Conservation (phyloP, 208 protist genomes). For the Strigomonas culicis region DNA sequence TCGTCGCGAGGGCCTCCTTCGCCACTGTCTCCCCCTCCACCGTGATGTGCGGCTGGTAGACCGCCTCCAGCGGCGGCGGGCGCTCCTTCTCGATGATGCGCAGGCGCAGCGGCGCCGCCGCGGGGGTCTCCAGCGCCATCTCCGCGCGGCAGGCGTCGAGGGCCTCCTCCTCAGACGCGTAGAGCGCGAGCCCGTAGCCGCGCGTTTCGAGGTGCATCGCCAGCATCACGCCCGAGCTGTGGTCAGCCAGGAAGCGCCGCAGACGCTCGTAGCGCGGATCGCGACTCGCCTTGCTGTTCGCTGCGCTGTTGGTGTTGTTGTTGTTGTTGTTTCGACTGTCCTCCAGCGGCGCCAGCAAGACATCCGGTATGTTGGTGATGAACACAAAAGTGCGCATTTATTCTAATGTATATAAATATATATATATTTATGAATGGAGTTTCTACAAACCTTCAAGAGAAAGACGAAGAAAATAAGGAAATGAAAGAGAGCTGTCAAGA, state of each 20-base stretch:
- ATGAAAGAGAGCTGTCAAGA: background rate
- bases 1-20: conserved; percentile 61
- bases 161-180: conserved; percentile 80
- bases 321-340: background rate
- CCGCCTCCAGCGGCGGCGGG: conserved; percentile 58
- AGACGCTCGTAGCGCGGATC: conserved; percentile 85
- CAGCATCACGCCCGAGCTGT: conserved; percentile 83
- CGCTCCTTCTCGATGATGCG: conserved; percentile 74
- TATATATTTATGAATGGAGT: conserved; percentile 18
- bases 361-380: conserved; percentile 75
- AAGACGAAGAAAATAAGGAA: conserved; percentile 5
- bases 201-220: conserved; percentile 80
- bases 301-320: background rate
- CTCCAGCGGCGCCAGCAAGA: conserved; percentile 53
- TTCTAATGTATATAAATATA: conserved; percentile 3
- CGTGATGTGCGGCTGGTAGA: conserved; percentile 67
- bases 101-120: conserved; percentile 46
- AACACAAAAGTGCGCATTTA: conserved; percentile 83
- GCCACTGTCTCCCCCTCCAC: conserved; percentile 63
- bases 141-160: conserved; percentile 73
- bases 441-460: background rate
- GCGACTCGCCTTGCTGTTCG: conserved; percentile 22
- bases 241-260: conserved; percentile 59
- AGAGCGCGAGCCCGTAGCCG: conserved; percentile 74
- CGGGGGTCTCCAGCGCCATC: conserved; percentile 25